Evolutionary conservation across 352 stramenopile species (phyloP).

Genomic region (Globisporangium abappressorium): DNA sequence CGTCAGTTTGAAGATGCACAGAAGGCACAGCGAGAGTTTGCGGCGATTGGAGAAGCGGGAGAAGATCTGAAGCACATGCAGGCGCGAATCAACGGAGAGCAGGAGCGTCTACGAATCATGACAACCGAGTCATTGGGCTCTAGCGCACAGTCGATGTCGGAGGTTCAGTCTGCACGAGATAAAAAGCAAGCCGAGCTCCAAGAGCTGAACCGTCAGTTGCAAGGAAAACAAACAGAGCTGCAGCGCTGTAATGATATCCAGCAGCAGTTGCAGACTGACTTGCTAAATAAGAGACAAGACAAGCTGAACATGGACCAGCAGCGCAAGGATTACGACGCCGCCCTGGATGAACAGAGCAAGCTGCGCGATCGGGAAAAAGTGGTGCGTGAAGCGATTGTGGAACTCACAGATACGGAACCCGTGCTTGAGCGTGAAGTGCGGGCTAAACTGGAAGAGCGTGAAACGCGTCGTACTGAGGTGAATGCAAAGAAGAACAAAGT

Average conservation of each 20-base stretch:
- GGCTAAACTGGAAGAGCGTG: conserved; percentile 40
- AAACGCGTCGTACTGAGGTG: conserved; percentile 27
- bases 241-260: conserved; percentile 44
- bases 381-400: conserved; percentile 42
- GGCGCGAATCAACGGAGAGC: conserved; percentile 30
- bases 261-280: conserved; percentile 61
- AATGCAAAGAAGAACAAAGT: conserved; percentile 29
- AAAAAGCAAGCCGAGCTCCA: conserved; percentile 46
- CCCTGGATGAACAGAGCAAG: conserved; percentile 45
- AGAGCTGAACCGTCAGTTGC: conserved; percentile 45
- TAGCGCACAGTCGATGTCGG: conserved; percentile 29
- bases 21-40: conserved; percentile 32
- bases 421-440: conserved; percentile 40
- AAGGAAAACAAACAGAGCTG: conserved; percentile 53
- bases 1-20: conserved; percentile 35
- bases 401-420: conserved; percentile 37
- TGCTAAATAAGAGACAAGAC: conserved; percentile 55
- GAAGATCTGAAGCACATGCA: conserved; percentile 35
- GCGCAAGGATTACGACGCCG: conserved; percentile 51
- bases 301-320: conserved; percentile 49
- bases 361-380: conserved; percentile 56
- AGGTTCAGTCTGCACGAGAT: conserved; percentile 45
- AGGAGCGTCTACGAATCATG: conserved; percentile 29
- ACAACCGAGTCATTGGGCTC: conserved; percentile 33
- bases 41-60: conserved; percentile 23